phyloP scores from a whole-genome alignment of 2,329 filamentous ascomycete genomes.

The Neonectria sp. region DNA sequence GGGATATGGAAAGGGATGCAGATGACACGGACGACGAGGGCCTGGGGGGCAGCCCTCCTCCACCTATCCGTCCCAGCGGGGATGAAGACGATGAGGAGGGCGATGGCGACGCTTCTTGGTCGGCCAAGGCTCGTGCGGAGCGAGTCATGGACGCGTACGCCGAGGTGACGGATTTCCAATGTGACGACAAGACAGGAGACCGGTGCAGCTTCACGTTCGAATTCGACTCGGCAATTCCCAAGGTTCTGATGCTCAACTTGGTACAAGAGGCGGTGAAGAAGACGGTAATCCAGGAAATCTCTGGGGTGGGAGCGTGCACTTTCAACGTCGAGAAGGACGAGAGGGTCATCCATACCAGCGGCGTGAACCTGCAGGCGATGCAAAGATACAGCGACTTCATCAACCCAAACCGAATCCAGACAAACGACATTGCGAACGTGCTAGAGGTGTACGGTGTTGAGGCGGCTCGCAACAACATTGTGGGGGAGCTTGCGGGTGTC shows the following conservation, averaged over 20 bases:
- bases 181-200: constrained; percentile 80
- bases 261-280: constrained; percentile 85
- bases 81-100: constrained; percentile 57
- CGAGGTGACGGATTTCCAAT: constrained; percentile 83
- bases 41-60: constrained; percentile 66
- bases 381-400: constrained; percentile 89
- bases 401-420: constrained; percentile 87
- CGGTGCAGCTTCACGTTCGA: constrained; percentile 88
- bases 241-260: constrained; percentile 92
- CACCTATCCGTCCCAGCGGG: constrained; percentile 56
- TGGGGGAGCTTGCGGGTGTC: constrained; percentile 86
- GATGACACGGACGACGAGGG: constrained; percentile 68
- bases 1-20: constrained; percentile 73
- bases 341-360: constrained; percentile 81
- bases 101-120: constrained; percentile 55
- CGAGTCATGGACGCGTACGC: constrained; percentile 75
- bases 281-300: constrained; percentile 89
- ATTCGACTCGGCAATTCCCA: constrained; percentile 85
- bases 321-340: constrained; percentile 70
- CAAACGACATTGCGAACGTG: constrained; percentile 93
- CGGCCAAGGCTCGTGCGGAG: constrained; percentile 69
- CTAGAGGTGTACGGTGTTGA: constrained; percentile 92
- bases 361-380: constrained; percentile 92
- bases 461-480: constrained; percentile 89
- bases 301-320: constrained; percentile 81